phyloP scores from a whole-genome alignment of 176 grass and related monocot species.

The Saccharum officinarum region DNA sequence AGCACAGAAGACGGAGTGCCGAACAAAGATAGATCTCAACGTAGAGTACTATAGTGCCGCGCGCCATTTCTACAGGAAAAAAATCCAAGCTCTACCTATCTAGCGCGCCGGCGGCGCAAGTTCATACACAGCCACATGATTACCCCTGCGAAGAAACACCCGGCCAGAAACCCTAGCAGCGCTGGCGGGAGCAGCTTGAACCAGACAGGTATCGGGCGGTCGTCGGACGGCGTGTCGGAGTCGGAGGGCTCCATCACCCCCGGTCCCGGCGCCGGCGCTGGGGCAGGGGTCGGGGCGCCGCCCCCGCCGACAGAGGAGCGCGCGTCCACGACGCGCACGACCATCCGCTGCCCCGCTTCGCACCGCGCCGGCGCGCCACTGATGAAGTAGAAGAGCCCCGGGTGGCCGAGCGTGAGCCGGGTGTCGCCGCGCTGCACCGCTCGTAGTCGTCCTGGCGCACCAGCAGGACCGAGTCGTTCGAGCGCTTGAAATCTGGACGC shows the following conservation, averaged over 20 bases:
- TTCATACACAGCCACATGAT: not conserved
- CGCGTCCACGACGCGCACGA: not conserved
- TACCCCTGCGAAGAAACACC: not conserved
- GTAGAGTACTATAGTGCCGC: not conserved
- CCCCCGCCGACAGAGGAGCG: not conserved
- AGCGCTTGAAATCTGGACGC: not conserved
- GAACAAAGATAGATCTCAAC: not conserved
- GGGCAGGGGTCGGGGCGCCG: not conserved
- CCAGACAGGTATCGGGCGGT: not conserved
- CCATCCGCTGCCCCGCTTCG: not conserved
- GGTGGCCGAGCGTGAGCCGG: not conserved
- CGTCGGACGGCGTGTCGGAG: not conserved
- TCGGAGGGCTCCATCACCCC: not conserved
- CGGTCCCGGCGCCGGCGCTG: not conserved
- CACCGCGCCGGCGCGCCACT: not conserved
- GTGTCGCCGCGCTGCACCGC: not conserved
- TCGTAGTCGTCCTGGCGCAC: not conserved
- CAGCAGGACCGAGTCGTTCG: not conserved
- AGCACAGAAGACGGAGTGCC: not conserved
- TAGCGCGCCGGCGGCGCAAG: not conserved
- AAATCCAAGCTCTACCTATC: not conserved
- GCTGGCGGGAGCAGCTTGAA: not conserved
- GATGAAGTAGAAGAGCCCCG: conserved; percentile 6
- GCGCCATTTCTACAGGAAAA: not conserved
- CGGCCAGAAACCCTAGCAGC: not conserved